Evolutionary conservation across 1,139 yeast species (phyloP).

Genomic region (Wickerhamomyces sp.): DNA sequence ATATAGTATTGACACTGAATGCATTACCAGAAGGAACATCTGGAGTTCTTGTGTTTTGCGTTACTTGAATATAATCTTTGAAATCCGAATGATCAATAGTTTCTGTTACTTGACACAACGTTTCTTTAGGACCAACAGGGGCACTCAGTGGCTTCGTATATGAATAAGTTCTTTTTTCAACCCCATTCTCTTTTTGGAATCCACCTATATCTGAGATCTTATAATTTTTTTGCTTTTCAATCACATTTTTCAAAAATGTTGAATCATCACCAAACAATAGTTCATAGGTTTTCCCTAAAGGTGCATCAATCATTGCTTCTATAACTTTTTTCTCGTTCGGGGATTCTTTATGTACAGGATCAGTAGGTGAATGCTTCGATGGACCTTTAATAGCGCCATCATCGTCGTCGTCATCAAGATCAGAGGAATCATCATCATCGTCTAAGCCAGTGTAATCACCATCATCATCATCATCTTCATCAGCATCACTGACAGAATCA

Average conservation of each 20-base stretch:
- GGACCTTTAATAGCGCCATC: conserved; percentile 30
- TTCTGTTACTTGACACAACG: conserved; percentile 75
- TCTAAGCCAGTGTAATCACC: conserved; percentile 9
- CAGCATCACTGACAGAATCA: conserved; percentile 9
- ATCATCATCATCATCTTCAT: conserved; percentile 6
- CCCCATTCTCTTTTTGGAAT: conserved; percentile 30
- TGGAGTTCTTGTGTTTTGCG: conserved; percentile 75
- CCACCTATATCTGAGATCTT: conserved; percentile 58
- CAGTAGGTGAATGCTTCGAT: conserved; percentile 50
- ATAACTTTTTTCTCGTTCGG: conserved; percentile 59
- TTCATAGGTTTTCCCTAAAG: conserved; percentile 69
- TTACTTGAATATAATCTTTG: conserved; percentile 51
- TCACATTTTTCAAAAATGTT: conserved; percentile 41
- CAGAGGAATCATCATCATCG: conserved; percentile 18
- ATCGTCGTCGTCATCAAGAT: conserved; percentile 6
- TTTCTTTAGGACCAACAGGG: conserved; percentile 91
- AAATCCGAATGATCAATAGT: conserved; percentile 58
- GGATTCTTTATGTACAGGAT: conserved; percentile 44
- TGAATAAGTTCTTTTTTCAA: conserved; percentile 50
- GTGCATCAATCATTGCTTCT: conserved; percentile 65
- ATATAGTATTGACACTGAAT: conserved; percentile 66
- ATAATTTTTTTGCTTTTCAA: conserved; percentile 67
- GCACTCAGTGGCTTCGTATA: conserved; percentile 78
- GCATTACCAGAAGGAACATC: conserved; percentile 93
- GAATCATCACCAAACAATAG: conserved; percentile 73